Evolutionary conservation across 805 yeast genomes (phyloP), one percentile per base, ranked within the genome.

Genomic region (Tetrapisispora pingtungensis): DNA sequence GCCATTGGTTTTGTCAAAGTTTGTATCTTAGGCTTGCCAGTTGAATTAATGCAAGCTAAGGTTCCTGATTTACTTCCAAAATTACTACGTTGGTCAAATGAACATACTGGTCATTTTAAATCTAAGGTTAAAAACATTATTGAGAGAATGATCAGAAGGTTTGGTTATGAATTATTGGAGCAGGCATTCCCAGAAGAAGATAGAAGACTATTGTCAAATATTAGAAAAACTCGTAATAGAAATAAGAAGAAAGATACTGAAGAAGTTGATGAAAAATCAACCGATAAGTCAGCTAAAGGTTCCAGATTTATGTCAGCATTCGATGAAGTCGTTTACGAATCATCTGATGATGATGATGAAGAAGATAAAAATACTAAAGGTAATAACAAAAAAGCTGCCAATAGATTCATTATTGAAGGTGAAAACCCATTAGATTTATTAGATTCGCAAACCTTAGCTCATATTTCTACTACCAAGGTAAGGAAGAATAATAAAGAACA

Each of bases 1-100:
- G 86, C 96, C 10, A 79, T 93, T 57, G 98, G 98, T 2, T 90
- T 90, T 56, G 87, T 88, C 41, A 93, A 90, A 65, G 90, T 90
- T 41, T 85, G 90, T 53, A 81, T 86, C 12, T 71, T 89, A 49
- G 76, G 87, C 17, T 73, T 93, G 45, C 95, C 96, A 13, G 83
- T 76, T 48, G 95, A 84, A 19, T 58, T 80, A 52, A 78, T 93
- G 44, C 74, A 73, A 52, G 73, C 79, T 8, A 80, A 81, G 53
- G 74, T 90, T 55, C 72, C 72, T 30, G 80, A 75, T 10, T 66
- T 93, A 42, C 68, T 93, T 43, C 70, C 75, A 22, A 82, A 84
- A 55, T 73, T 93, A 56, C 71, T 93, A 75, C 78, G 80, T 49
- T 89, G 97, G 93, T 86, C 96, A 35, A 93, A 87, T 62, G 97